These are phyloP conservation scores for Fusarium staphyleae DNA, from an alignment of 2,329 filamentous ascomycete genomes.

Conservation along the genomic window DNA sequence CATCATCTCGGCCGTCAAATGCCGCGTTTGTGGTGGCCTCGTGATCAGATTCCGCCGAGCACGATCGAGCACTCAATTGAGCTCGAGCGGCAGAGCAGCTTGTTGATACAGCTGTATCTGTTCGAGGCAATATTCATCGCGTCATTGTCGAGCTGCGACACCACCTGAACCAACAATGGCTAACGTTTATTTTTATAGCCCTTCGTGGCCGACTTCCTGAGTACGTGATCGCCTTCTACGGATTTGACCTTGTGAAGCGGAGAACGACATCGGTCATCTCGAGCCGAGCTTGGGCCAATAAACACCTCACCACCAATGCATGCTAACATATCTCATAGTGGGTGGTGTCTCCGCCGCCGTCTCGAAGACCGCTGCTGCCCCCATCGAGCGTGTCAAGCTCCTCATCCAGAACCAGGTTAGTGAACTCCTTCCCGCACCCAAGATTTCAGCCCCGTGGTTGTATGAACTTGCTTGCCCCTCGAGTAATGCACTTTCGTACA, in stretches of 20 bases:
- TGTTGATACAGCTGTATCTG: neutral
- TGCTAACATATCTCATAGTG: constrained; percentile 65
- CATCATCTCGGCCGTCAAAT: constrained; percentile 36
- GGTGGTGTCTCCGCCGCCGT: constrained; percentile 99
- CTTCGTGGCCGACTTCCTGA: constrained; percentile 98
- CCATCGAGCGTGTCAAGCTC: constrained; percentile 99
- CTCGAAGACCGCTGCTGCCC: constrained; percentile 99
- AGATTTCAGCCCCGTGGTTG: neutral
- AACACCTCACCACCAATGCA: constrained; percentile 12
- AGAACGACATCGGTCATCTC: constrained; percentile 11
- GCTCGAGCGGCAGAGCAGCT: neutral
- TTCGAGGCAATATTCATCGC: neutral
- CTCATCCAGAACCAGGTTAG: constrained; percentile 99
- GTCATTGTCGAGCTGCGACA: constrained; percentile 6
- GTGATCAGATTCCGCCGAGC: constrained; percentile 7
- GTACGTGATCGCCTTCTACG: constrained; percentile 67
- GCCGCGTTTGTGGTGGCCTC: constrained; percentile 39
- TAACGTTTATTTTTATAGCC: constrained; percentile 61
- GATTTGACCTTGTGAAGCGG: constrained; percentile 19
- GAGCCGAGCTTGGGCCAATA: constrained; percentile 9
- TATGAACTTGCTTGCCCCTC: neutral
- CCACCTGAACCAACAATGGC: constrained; percentile 10
- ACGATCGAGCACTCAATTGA: constrained; percentile 28
- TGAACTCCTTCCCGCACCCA: constrained; percentile 41
- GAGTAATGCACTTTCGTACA: neutral